Base-by-base conservation (phyloP, 139 green algal species). In the Haematococcus lacustris region DNA sequence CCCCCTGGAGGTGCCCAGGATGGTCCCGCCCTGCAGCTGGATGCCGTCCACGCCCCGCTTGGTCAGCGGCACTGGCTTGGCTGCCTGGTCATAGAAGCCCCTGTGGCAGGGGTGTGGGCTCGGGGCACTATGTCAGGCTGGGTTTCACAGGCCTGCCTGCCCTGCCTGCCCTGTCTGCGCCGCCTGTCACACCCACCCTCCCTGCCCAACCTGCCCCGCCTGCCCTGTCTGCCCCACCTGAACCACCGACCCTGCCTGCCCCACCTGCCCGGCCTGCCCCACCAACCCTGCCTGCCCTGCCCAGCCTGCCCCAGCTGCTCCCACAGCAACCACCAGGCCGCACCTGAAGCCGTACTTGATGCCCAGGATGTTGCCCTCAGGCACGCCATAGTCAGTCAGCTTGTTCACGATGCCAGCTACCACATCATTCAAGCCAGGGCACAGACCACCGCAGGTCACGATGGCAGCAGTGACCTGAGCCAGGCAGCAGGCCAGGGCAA, bases 391-490 rank as follows among this genome's bases (percentile, higher is more conserved):
- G 65, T 94, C 88, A 30, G 67, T 63, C 35, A 80, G 82, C 80
- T 96, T 96, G 50, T 87, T 86, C 30, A 97, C 92, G 6, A 97
- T 81, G 57, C 89, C 91, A 69, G 86, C 57, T 1, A 99, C 88
- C 21, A 99, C 95, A 32, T 97, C 94, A 77, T 99, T 99, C 37
- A 99, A 86, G 4, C 95, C 95, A 1, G 95, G 95, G 79, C 95
- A 99, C 73, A 99, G 82, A 0, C 94, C 95, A 9, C 95, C 95
- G 78, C 95, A 98, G 0, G 95, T 99, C 41, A 98, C 95, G 57
- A 99, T 94, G 39, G 88, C 90, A 25, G 90, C 91, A n/a, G 83
- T 89, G 0, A 91, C 85, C 79, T 85, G 75, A n/a, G n/a, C n/a
- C n/a, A n/a, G n/a, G n/a, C n/a, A n/a, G n/a, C n/a, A n/a, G n/a